Base-by-base conservation (phyloP, 306 rosid genomes). In the Rubus parviflorus region DNA sequence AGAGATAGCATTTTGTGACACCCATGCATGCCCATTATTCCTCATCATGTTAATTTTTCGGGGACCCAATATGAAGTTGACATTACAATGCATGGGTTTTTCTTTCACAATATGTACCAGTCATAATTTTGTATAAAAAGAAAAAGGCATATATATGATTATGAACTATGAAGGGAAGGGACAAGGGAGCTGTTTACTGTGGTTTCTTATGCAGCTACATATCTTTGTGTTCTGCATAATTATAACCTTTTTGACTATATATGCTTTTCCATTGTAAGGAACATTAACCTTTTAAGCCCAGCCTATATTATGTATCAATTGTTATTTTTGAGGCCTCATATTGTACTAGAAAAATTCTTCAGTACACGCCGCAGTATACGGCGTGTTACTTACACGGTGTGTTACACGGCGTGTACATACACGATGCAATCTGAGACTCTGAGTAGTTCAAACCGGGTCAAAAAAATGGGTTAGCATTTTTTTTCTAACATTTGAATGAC, bases 21-120 rank as follows among this genome's bases (percentile, higher is more conserved):
- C 54, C 63, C 79, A 79, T 63, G 68, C 62, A 56, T 79, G 83
- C 76, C 83, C 40, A 74, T 78, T 72, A 53, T 70, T 73, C 41
- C 75, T 53, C 76, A 70, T 73, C 54, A 68, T 83, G 64, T 49
- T 65, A 47, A 17, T 48, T 60, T 81, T 73, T 65, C 16, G 5
- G 83, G 88, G 89, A 3, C 89, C 89, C 85, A 72, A 45, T 14
- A 13, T 79, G 80, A 86, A 77, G 81, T 77, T 83, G 89, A 75
- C 81, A 77, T 37, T 38, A 8, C 56, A 80, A 58, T 41, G 12
- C 12, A 40, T 45, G 37, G 3, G 9, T 41, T 45, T 81, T 60
- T 53, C 48, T 43, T 56, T 68, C 38, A 40, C 17, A 62, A 15
- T n/a, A 3, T 4, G 7, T 19, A 25, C 22, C 63, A 35, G 17